These are phyloP conservation scores for Hyaloscypha variabilis DNA, from an alignment of 495 filamentous ascomycete species.

Conservation along the genomic window DNA sequence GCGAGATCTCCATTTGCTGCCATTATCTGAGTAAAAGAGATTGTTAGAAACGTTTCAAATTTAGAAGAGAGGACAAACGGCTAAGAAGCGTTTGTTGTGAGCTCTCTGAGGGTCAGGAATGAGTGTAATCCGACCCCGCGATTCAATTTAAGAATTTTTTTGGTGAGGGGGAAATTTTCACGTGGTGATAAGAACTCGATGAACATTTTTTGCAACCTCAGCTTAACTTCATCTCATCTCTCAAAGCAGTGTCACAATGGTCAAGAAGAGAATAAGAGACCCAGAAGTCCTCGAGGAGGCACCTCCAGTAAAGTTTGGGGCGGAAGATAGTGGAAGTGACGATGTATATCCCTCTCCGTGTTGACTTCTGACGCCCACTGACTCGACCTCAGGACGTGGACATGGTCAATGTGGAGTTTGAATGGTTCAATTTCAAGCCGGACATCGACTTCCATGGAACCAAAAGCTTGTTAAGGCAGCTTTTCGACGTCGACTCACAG, in stretches of 20 bases:
- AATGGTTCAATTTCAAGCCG: slow-evolving; percentile 94
- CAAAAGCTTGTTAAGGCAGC: slow-evolving; percentile 86
- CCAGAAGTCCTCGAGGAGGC: slow-evolving; percentile 44
- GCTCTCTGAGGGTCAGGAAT: not conserved
- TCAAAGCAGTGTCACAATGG: slow-evolving; percentile 37
- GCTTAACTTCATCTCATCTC: not conserved
- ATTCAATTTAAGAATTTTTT: too few species aligned
- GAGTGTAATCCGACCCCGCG: too few species aligned
- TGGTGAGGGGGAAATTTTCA: not conserved
- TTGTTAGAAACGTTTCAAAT: not conserved
- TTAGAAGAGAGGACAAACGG: slow-evolving; percentile 39
- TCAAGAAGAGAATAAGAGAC: slow-evolving; percentile 50
- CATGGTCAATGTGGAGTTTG: slow-evolving; percentile 95
- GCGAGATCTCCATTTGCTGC: slow-evolving; percentile 17
- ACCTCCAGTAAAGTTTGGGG: slow-evolving; percentile 36
- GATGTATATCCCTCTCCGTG: slow-evolving; percentile 35
- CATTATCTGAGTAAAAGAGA: slow-evolving; percentile 2
- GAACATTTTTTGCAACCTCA: not conserved
- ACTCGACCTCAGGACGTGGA: slow-evolving; percentile 68
- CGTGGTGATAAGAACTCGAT: not conserved
- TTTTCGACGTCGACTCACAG: slow-evolving; percentile 87
- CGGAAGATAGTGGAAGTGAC: slow-evolving; percentile 43
- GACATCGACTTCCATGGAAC: slow-evolving; percentile 93
- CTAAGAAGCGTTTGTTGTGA: not conserved
- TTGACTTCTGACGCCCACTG: slow-evolving; percentile 23